These are phyloP conservation scores for Cryptococcus sp. DNA, from an alignment of 1,284 basidiomycete species.

Conservation along the genomic window DNA sequence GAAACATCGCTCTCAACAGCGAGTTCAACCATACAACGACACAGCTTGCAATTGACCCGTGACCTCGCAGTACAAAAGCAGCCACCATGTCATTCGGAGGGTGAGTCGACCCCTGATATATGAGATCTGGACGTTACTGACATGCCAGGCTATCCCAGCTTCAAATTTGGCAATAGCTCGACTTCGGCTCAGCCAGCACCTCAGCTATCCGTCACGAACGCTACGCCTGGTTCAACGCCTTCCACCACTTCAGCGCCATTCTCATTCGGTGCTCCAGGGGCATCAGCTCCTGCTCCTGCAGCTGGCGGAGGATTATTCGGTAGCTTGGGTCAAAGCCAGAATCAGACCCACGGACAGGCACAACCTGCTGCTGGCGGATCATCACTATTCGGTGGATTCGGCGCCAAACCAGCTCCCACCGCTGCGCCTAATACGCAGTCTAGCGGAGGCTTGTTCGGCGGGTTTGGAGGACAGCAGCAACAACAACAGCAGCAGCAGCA, in stretches of 20 bases:
- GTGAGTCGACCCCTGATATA: conserved; percentile 12
- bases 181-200: conserved; percentile 20
- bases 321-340: conserved; percentile 4
- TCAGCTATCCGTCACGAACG: conserved; percentile 24
- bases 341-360: conserved; percentile 5
- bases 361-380: conserved; percentile 13
- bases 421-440: not conserved
- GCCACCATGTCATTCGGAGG: conserved; percentile 29
- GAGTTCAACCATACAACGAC: not conserved
- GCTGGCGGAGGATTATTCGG: conserved; percentile 13
- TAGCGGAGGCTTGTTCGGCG: conserved; percentile 20
- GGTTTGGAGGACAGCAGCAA: conserved; percentile 1
- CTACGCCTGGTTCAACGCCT: conserved; percentile 17
- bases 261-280: conserved; percentile 26
- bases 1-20: not conserved
- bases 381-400: conserved; percentile 23
- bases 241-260: conserved; percentile 26
- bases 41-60: too few relatives aligned
- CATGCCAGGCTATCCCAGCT: conserved; percentile 10
- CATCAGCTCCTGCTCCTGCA: conserved; percentile 10
- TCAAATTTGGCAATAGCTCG: conserved; percentile 25
- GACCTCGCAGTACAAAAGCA: not conserved
- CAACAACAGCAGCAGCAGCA: conserved; percentile 4
- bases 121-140: not conserved
- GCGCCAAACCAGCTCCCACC: conserved; percentile 16